These are phyloP conservation scores for Blastosporella zonata DNA, from an alignment of 1,284 basidiomycete genomes.

Conservation along the genomic window DNA sequence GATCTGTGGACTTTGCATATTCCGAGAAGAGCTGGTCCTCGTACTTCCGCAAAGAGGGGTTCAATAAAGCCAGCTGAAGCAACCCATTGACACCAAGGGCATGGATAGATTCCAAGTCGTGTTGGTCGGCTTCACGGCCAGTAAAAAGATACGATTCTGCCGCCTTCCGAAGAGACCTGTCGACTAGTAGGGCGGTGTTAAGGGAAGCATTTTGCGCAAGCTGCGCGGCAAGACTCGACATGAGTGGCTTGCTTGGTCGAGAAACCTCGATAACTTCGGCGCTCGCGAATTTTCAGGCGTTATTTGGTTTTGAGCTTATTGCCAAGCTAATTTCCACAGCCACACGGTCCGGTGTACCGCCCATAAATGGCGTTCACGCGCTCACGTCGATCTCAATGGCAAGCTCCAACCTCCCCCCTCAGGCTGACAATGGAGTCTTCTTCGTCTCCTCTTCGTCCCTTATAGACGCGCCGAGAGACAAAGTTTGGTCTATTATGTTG, in stretches of 20 bases:
- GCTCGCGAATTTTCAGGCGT: conserved; percentile 11
- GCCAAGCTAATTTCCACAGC: background rate
- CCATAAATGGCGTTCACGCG: conserved; percentile 2
- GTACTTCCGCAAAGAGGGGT: conserved; percentile 62
- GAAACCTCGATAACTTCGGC: background rate
- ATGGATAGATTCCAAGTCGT: conserved; percentile 87
- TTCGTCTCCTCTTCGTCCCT: conserved; percentile 32
- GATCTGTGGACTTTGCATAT: conserved; percentile 71
- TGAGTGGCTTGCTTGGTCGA: conserved; percentile 14
- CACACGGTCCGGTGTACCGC: background rate
- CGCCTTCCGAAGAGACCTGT: conserved; percentile 60
- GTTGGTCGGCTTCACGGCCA: conserved; percentile 71
- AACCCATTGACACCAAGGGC: conserved; percentile 84
- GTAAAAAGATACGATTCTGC: conserved; percentile 85
- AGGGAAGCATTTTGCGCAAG: conserved; percentile 80
- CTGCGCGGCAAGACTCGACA: conserved; percentile 81
- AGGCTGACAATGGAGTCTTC: conserved; percentile 32
- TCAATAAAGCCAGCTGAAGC: conserved; percentile 69
- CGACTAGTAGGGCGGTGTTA: conserved; percentile 74
- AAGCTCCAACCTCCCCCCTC: conserved; percentile 20
- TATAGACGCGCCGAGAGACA: conserved; percentile 46
- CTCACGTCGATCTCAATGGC: conserved; percentile 5
- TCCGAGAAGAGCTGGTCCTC: conserved; percentile 85
- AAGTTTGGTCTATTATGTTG: conserved; percentile 43
- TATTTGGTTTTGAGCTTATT: conserved; percentile 1